Conservation (phyloP, 805 yeast species). For the Nematodospora valgi region DNA sequence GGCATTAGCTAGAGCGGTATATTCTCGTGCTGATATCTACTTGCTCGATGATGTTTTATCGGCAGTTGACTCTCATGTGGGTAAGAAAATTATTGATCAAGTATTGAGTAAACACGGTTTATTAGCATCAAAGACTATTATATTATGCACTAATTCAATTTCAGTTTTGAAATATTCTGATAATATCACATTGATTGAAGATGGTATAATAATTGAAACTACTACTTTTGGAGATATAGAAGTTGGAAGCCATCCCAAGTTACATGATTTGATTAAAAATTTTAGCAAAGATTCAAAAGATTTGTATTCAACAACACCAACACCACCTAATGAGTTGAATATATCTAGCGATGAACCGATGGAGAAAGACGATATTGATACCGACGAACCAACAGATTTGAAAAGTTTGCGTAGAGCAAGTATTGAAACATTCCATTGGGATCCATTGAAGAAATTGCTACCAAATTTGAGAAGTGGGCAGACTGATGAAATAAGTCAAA, state of each 20-base stretch:
- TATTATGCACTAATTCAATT: slow-evolving; percentile 58
- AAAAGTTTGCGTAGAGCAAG: slow-evolving; percentile 40
- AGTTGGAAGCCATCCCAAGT: slow-evolving; percentile 17
- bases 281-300: slow-evolving; percentile 21
- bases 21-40: slow-evolving; percentile 55
- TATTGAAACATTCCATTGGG: slow-evolving; percentile 54
- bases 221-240: slow-evolving; percentile 26
- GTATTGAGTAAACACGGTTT: slow-evolving; percentile 49
- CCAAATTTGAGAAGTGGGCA: slow-evolving; percentile 40
- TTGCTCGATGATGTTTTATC: slow-evolving; percentile 63
- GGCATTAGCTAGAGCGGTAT: slow-evolving; percentile 66
- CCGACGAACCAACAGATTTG: not conserved
- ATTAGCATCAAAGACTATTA: slow-evolving; percentile 48
- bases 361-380: not conserved
- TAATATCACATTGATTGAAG: slow-evolving; percentile 55
- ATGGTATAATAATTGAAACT: slow-evolving; percentile 52
- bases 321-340: not conserved
- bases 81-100: slow-evolving; percentile 48
- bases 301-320: not conserved
- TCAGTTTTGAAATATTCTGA: slow-evolving; percentile 56
- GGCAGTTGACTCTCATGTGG: slow-evolving; percentile 74
- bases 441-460: slow-evolving; percentile 28
- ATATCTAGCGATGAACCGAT: no score
- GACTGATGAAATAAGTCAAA: slow-evolving; percentile 41
- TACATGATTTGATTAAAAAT: slow-evolving; percentile 35